Base-by-base conservation (phyloP, 441 rosid genomes). In the Erodium texanum region DNA sequence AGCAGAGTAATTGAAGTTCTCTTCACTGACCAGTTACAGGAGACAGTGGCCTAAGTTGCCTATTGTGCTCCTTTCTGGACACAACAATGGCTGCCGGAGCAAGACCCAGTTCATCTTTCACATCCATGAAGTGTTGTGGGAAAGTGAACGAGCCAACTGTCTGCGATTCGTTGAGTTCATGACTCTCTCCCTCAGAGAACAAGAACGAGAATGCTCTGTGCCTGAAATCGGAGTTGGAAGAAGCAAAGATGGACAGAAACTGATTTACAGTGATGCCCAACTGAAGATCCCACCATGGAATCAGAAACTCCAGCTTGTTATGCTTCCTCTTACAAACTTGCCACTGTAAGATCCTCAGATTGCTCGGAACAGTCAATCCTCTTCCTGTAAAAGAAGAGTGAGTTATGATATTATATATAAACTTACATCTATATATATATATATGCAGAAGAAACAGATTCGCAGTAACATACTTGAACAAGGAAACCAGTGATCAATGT, bases 231-330 rank as follows among this genome's bases (percentile, higher is more conserved):
- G 96, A 91, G 62, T 87, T 89, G 5, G 90, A 79, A 70, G 99
- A 83, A 67, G 95, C 93, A 41, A 91, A 91, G 50, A 88, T 75
- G 0, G 92, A 91, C 65, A 91, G 63, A 79, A 93, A 91, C 84
- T 93, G 97, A 71, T 88, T 91, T 3, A 89, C 92, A 24, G 96
- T 89, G 66, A 91, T 83, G 6, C 96, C 95, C 68, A 88, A 72
- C 70, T 91, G 97, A 65, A 88, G 84, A 71, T 93, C 99, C 97
- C 99, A 89, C 96, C 96, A 91, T 16, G 97, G 97, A 38, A 93
- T 86, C 22, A 83, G 81, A 76, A 88, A 88, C 70, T 91, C 96
- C 54, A 82, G 79, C 71, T 89, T 85, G 82, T 83, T 80, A 62
- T 88, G 90, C 86, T 89, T 93, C 79, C 83, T 89, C 82, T 78